Percentiles rank a stretch among this genome's conserved stretches.
Conservation (phyloP, 257 asterid species). For the Handroanthus guayacan region DNA sequence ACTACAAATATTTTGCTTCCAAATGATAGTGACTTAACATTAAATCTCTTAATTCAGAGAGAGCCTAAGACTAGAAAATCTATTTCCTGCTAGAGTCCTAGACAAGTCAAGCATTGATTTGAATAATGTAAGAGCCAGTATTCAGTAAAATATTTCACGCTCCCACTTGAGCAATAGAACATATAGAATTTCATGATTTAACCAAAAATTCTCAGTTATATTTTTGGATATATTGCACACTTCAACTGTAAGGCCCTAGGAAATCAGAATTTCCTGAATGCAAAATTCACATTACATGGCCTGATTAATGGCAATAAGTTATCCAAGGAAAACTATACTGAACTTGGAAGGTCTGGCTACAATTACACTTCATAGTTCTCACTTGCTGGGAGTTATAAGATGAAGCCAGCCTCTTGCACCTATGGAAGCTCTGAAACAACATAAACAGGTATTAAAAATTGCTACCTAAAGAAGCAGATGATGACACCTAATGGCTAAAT, state of each 20-base stretch:
- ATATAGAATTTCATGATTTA: constrained; percentile 1
- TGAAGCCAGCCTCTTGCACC: background rate
- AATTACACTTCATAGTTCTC: background rate
- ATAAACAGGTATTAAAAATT: too few species aligned
- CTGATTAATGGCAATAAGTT: background rate
- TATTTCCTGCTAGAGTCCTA: background rate
- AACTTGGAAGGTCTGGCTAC: background rate
- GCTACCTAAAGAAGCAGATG: too few species aligned
- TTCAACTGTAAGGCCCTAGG: constrained; percentile 1
- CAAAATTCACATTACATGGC: constrained; percentile 5
- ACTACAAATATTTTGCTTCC: constrained; percentile 13
- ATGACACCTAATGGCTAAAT: too few species aligned
- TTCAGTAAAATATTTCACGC: background rate
- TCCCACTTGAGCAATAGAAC: background rate
- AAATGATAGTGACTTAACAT: constrained; percentile 8
- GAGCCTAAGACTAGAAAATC: background rate
- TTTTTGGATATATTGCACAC: background rate
- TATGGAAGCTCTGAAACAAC: background rate
- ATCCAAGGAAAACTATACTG: background rate
- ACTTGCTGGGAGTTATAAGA: background rate
- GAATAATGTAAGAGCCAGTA: too few species aligned
- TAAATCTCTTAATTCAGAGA: constrained; percentile 27
- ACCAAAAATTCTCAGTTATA: background rate
- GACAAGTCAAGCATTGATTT: constrained; percentile 1
- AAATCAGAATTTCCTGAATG: background rate